Evolutionary conservation across 176 grass and related monocot genomes (phyloP), one percentile per base, ranked within the genome.

Genomic region (Rhynchospora tenuis): DNA sequence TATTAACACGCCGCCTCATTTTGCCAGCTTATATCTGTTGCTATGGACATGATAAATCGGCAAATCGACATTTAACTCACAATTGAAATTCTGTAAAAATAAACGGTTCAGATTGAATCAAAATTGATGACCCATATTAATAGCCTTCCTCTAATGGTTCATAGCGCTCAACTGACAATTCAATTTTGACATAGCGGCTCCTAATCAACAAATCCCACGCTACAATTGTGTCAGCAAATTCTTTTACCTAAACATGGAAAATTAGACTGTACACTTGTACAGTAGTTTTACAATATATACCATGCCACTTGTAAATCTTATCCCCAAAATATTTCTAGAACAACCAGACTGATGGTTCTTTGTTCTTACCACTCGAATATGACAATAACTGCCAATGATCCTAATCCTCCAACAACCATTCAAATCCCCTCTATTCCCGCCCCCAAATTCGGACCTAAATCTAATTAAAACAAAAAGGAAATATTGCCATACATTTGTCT

Each of bases 361-460:
- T 38, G 33, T 4, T 38, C 33, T 38, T 72, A 47, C 9, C 16
- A 15, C 14, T 72, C 47, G 2, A 23, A 73, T 22, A 54, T 75
- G 72, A 9, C 79, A 65, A 61, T 48, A 82, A 82, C 79, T 64
- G 11, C 17, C 12, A 45, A 45, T 82, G 43, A 20, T 62, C 59
- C 33, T 54, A 48, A 46, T 65, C 60, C 51, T 59, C 23, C 44
- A 89, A 89, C 85, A 19, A 64, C 54, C 65, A 19, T 83, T 88
- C 86, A 87, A 93, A 60, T 46, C 56, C 26, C 78, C 81, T 1
- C 62, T 64, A 42, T 76, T 16, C 91, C 82, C 84, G 87, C 89
- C 89, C 46, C 63, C 62, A 83, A 94, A 84, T 79, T 61, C 11
- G 51, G 50, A 6, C 70, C 38, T 33, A 56, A 85, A 62, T 38